A percentile compares a stretch with the other conserved stretches of the same genome.
Conservation (phyloP, 805 yeast genomes). For the Metschnikowia borealis region DNA sequence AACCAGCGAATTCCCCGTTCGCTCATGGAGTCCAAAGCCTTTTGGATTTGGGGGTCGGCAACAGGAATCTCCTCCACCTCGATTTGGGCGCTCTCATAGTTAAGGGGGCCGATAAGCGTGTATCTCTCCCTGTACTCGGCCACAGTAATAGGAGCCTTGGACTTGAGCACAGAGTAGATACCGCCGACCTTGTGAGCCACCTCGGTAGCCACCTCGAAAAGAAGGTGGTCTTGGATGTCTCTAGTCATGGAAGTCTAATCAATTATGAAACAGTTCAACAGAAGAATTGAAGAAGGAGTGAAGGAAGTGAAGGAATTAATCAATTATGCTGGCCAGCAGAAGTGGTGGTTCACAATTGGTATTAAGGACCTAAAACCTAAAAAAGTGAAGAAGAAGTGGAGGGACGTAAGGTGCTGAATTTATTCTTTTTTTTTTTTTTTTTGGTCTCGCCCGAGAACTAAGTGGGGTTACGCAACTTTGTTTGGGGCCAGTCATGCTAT, state of each 20-base stretch:
- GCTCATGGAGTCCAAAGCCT: slow-evolving; percentile 72
- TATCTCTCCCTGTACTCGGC: slow-evolving; percentile 89
- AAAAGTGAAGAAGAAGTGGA: background rate
- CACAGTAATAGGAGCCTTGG: slow-evolving; percentile 94
- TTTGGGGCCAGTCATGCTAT: slow-evolving; percentile 3
- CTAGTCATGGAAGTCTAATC: slow-evolving; percentile 50
- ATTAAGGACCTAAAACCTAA: background rate
- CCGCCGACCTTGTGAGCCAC: slow-evolving; percentile 98
- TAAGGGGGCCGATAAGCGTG: slow-evolving; percentile 81
- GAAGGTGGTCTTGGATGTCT: slow-evolving; percentile 80
- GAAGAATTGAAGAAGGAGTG: background rate
- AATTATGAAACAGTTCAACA: background rate
- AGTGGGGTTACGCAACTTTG: slow-evolving; percentile 5
- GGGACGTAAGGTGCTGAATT: slow-evolving; percentile 1
- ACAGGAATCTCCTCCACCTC: slow-evolving; percentile 77
- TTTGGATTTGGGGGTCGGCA: slow-evolving; percentile 50
- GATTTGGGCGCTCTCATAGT: slow-evolving; percentile 65
- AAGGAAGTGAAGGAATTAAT: background rate
- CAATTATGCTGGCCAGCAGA: slow-evolving; percentile 3
- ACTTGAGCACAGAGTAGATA: slow-evolving; percentile 91
- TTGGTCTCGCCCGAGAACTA: slow-evolving; percentile 3
- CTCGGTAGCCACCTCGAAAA: slow-evolving; percentile 94
- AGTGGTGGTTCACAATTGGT: background rate
- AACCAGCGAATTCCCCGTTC: slow-evolving; percentile 76
- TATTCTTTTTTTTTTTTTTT: slow-evolving; percentile 3